Evolutionary conservation across 1,284 basidiomycete species (phyloP), one percentile per base, ranked within the genome.

Genomic region (Pyrrhoderma noxium): DNA sequence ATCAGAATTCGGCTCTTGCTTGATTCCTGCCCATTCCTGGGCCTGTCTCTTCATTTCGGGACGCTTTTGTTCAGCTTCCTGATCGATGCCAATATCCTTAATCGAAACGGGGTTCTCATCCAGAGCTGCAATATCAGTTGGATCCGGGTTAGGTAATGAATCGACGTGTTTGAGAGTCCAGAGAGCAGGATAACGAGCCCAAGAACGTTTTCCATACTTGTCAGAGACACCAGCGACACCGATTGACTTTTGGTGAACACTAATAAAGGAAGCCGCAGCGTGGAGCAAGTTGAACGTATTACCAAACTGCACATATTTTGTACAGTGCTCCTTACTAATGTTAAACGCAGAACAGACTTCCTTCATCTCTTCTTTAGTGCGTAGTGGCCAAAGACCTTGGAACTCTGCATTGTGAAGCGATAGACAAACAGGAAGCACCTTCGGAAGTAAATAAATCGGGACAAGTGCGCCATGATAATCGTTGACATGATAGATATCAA

Each of bases 331-430:
- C 69, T 94, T 94, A 73, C 87, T 88, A 64, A 95, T 89, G 68
- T 94, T 94, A 77, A 94, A 95, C 8, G 92, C 92, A 2, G 91
- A 93, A 65, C 92, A 95, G 44, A 95, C 92, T 65, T 95, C 92
- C 73, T 93, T 94, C 89, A 93, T 93, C 67, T 94, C 92, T 64
- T 94, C 92, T 73, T 95, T 94, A 39, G 91, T 94, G 49, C 92
- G 83, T 25, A 94, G 77, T 9, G 92, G 91, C 92, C 91, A 94
- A 21, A 94, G 77, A 70, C 92, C 92, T 65, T 95, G 92, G 77
- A 94, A 95, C 67, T 95, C 91, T 64, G 92, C 92, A 59, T 94
- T 95, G 74, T 95, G 92, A 19, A 95, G 76, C n/a, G 92, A 94
- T 34, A 94, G 73, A 69, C 92, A 94, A 59, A 85, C 79, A 0